Conservation (phyloP, 306 rosid species). For the Gillenia trifoliata region DNA sequence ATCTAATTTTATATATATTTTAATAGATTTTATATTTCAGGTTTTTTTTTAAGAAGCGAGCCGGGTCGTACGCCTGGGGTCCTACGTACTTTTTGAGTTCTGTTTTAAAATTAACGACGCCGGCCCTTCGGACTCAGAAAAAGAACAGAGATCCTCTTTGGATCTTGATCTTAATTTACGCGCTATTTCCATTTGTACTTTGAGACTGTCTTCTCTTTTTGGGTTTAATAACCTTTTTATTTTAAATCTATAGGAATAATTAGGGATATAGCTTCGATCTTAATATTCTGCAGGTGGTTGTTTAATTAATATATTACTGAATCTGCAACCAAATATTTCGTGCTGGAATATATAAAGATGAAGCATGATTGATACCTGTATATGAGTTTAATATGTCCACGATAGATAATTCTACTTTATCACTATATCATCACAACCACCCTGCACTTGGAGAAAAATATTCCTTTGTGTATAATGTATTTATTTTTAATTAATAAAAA, state of each 20-base stretch:
- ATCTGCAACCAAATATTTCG: not conserved
- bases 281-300: not conserved
- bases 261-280: not conserved
- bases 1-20: too few relatives aligned
- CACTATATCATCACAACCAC: not conserved
- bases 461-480: too few relatives aligned
- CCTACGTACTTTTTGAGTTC: not conserved
- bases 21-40: too few relatives aligned
- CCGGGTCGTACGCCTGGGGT: not conserved
- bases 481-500: too few relatives aligned
- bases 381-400: not conserved
- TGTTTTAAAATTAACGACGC: not conserved
- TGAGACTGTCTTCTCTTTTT: too few relatives aligned
- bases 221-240: too few relatives aligned
- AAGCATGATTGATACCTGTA: not conserved
- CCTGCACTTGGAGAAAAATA: not conserved
- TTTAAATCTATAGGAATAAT: not conserved
- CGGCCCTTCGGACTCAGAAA: too few relatives aligned
- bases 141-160: not conserved
- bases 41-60: too few relatives aligned
- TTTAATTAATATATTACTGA: not conserved
- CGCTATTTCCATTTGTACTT: not conserved
- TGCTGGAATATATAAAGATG: not conserved
- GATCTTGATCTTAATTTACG: not conserved
- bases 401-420: not conserved